Conservation (phyloP, 495 filamentous ascomycete species). For the Annulohypoxylon bovei region DNA sequence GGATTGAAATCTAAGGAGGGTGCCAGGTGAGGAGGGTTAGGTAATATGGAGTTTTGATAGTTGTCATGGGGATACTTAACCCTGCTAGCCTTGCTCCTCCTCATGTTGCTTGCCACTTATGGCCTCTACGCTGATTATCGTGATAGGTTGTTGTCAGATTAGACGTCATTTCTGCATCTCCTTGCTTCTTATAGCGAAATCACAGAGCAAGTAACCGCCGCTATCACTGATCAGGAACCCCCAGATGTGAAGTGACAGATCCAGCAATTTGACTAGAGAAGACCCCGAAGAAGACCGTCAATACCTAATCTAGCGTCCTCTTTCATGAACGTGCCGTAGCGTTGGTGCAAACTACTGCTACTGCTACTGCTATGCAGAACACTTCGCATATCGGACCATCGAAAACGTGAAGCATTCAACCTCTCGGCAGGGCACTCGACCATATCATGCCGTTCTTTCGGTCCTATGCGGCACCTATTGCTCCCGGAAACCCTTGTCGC, state of each 20-base stretch:
- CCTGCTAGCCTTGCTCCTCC: constrained; percentile 28
- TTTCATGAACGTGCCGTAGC: neutral
- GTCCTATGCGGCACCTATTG: constrained; percentile 30
- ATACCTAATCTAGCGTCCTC: no score
- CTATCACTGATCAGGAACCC: constrained; percentile 34
- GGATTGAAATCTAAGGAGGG: constrained; percentile 24
- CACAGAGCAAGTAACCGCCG: constrained; percentile 13
- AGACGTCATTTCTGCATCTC: constrained; percentile 40
- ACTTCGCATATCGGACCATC: constrained; percentile 19
- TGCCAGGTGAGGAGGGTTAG: neutral
- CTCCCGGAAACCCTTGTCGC: constrained; percentile 31
- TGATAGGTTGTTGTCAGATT: constrained; percentile 46
- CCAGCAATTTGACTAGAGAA: constrained; percentile 35
- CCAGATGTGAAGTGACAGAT: constrained; percentile 28
- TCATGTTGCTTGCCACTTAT: constrained; percentile 24
- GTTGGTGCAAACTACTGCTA: constrained; percentile 4
- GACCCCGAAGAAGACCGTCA: constrained; percentile 11
- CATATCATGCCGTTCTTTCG: constrained; percentile 32
- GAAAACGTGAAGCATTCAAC: constrained; percentile 30
- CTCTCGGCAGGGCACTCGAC: constrained; percentile 25
- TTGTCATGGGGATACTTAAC: constrained; percentile 41
- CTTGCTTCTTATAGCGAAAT: constrained; percentile 18
- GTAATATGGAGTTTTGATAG: no score
- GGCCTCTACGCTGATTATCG: constrained; percentile 34
- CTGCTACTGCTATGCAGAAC: neutral